These are phyloP conservation scores for Lachnellula hyalina DNA, from an alignment of 2,329 filamentous ascomycete genomes.

Conservation along the genomic window DNA sequence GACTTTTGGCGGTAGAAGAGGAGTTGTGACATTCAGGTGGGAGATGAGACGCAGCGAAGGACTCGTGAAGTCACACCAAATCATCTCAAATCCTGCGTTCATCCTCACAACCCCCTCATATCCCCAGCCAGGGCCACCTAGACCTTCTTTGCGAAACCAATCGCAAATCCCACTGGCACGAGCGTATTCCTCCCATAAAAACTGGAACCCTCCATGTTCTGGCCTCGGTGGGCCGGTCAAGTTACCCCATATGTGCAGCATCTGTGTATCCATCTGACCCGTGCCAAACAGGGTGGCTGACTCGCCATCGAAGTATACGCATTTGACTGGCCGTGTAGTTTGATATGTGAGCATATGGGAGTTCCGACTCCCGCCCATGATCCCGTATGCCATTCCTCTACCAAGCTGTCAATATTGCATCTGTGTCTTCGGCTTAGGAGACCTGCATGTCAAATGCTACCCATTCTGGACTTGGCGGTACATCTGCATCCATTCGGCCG, in stretches of 20 bases:
- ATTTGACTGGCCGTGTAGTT: constrained; percentile 37
- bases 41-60: constrained; percentile 39
- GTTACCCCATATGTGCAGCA: constrained; percentile 45
- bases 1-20: constrained; percentile 29
- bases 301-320: constrained; percentile 47
- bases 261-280: constrained; percentile 44
- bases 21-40: constrained; percentile 42
- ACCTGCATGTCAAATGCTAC: constrained; percentile 43
- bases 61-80: constrained; percentile 47
- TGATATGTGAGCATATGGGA: constrained; percentile 46
- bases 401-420: constrained; percentile 3
- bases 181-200: constrained; percentile 42
- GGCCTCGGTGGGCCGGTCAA: constrained; percentile 32
- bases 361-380: constrained; percentile 41
- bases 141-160: constrained; percentile 37
- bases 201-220: constrained; percentile 26
- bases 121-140: constrained; percentile 43
- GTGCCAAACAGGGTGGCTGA: constrained; percentile 43
- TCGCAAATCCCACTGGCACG: constrained; percentile 43
- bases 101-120: constrained; percentile 46
- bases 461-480: constrained; percentile 46
- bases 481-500: constrained; percentile 37
- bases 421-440: not conserved
- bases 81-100: constrained; percentile 48
- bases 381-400: constrained; percentile 48